Evolutionary conservation across 148 eudicot species (phyloP).

Genomic region (Chenopodium berlandieri): DNA sequence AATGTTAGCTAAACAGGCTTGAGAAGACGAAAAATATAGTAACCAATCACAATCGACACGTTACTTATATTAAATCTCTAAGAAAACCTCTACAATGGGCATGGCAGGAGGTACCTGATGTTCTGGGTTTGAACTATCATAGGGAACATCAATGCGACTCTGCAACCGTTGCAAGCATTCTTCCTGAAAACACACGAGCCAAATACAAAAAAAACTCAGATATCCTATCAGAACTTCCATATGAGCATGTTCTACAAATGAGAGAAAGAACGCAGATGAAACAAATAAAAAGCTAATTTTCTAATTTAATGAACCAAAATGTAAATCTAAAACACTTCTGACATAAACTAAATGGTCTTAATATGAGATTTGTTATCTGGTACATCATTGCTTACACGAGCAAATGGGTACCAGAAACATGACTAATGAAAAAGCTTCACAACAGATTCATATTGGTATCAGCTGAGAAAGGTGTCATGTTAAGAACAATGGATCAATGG

Average conservation of each 20-base stretch:
- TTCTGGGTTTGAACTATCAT: constrained; percentile 74
- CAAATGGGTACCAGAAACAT: neutral
- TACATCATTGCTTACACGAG: neutral
- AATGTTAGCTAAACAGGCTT: neutral
- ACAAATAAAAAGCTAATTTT: neutral
- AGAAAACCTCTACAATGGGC: neutral
- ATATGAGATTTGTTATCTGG: neutral
- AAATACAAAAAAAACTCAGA: neutral
- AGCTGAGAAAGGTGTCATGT: neutral
- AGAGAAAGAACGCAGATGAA: neutral
- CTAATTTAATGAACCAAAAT: neutral
- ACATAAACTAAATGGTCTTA: neutral
- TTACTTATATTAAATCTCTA: neutral
- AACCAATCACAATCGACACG: neutral
- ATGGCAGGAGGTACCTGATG: constrained; percentile 61
- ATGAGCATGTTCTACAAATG: neutral
- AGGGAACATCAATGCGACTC: constrained; percentile 74
- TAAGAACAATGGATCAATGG: neutral
- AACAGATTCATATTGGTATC: neutral
- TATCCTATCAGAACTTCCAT: neutral
- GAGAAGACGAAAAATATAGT: neutral
- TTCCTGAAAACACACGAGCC: constrained; percentile 50
- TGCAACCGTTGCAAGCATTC: constrained; percentile 81
- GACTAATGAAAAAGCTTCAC: neutral
- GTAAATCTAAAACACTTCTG: neutral